phyloP scores from a whole-genome alignment of 164 flowering plant species.

The Vitis vinifera region ASM3070453v1 NC_081811.1:2834501-2835000 shows the following conservation, averaged over 20 bases:
- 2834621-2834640: constrained; percentile 6
- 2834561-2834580: no score
- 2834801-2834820: constrained; percentile 18
- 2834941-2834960: constrained; percentile 28
- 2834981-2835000: constrained; percentile 25
- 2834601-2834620: neutral
- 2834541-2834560: no score
- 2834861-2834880: constrained; percentile 5
- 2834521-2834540: neutral
- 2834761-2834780: constrained; percentile 2
- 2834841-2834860: constrained; percentile 3
- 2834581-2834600: neutral
- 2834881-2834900: constrained; percentile 11
- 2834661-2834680: constrained; percentile 1
- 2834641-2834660: constrained; percentile 1
- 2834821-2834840: constrained; percentile 14
- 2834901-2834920: constrained; percentile 29
- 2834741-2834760: constrained; percentile 2
- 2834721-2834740: neutral
- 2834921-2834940: constrained; percentile 32
- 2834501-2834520: no score
- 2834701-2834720: constrained; percentile 1
- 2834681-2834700: constrained; percentile 9
- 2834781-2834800: constrained; percentile 9
- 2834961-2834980: constrained; percentile 29